Conservation (phyloP, 345 rosid genomes). For the Brassica nigra region DNA sequence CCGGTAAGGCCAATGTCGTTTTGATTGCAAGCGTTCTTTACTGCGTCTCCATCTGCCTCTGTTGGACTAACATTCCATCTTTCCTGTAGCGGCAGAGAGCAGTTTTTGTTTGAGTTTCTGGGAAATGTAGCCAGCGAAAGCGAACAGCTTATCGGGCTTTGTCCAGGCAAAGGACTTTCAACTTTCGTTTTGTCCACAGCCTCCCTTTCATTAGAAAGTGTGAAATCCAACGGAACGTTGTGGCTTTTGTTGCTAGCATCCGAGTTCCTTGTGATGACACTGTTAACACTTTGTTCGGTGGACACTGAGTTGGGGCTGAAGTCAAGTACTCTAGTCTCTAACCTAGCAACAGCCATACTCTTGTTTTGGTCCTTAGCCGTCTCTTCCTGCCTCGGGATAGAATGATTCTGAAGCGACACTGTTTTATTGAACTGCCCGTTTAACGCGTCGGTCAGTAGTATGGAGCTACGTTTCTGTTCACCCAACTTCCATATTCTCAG, state of each 20-base stretch:
- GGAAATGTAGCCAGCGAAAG: constrained; percentile 47
- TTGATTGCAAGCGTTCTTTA: constrained; percentile 24
- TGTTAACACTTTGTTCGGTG: constrained; percentile 43
- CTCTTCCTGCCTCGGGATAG: constrained; percentile 31
- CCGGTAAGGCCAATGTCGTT: not conserved
- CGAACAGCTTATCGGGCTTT: constrained; percentile 45
- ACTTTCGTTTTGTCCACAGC: constrained; percentile 38
- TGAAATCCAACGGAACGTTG: constrained; percentile 3
- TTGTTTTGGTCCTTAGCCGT: constrained; percentile 13
- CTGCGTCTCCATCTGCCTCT: constrained; percentile 39
- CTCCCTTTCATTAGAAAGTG: not conserved
- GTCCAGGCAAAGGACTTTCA: constrained; percentile 43
- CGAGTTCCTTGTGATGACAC: constrained; percentile 41
- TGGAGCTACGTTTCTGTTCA: constrained; percentile 59
- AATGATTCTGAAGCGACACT: constrained; percentile 26
- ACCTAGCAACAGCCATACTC: constrained; percentile 26
- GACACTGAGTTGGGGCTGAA: constrained; percentile 42
- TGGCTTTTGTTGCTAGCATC: constrained; percentile 41
- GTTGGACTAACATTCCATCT: constrained; percentile 31
- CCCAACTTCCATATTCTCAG: constrained; percentile 71
- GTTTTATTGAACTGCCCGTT: constrained; percentile 40
- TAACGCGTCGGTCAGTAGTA: constrained; percentile 76
- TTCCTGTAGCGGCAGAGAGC: constrained; percentile 28
- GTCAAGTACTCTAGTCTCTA: constrained; percentile 42
- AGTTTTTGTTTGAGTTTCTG: constrained; percentile 37